These are phyloP conservation scores for Malus orientalis DNA, from an alignment of 306 rosid genomes.

Conservation along the genomic window DNA sequence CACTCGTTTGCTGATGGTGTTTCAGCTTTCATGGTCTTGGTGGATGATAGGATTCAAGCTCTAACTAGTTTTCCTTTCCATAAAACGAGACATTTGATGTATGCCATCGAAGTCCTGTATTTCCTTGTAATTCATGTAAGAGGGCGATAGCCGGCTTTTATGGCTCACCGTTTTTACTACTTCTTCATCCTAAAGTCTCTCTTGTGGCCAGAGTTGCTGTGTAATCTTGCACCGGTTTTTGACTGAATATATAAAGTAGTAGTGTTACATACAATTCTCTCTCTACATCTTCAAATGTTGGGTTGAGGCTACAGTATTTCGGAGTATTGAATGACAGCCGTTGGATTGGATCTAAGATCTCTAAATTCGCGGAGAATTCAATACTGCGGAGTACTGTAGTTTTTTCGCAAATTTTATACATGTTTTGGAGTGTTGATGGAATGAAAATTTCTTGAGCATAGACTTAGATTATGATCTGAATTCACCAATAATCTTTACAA, in stretches of 20 bases:
- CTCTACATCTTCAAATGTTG: background rate
- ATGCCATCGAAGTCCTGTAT: slow-evolving; percentile 29
- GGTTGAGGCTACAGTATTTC: background rate
- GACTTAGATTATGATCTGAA: background rate
- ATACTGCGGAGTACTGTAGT: too few relatives aligned
- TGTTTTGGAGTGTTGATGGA: background rate
- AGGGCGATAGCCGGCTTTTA: slow-evolving; percentile 57
- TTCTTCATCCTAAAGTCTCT: slow-evolving; percentile 16
- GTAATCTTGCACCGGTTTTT: slow-evolving; percentile 32
- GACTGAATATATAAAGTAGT: slow-evolving; percentile 23
- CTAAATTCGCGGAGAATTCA: too few relatives aligned
- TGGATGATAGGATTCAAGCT: slow-evolving; percentile 27
- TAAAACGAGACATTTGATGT: slow-evolving; percentile 24
- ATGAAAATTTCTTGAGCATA: background rate
- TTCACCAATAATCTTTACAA: slow-evolving; percentile 22
- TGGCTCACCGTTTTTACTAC: slow-evolving; percentile 37
- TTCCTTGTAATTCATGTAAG: slow-evolving; percentile 20
- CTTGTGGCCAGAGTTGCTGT: slow-evolving; percentile 23
- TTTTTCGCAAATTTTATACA: background rate
- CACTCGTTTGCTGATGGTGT: slow-evolving; percentile 38
- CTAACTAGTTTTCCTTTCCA: slow-evolving; percentile 34
- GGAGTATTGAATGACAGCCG: too few relatives aligned
- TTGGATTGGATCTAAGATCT: too few relatives aligned
- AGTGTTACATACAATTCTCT: slow-evolving; percentile 7
- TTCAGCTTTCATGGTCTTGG: slow-evolving; percentile 42